Evolutionary conservation across 495 filamentous ascomycete species (phyloP), one percentile per base, ranked within the genome.

Genomic region (Tuber brumale): DNA sequence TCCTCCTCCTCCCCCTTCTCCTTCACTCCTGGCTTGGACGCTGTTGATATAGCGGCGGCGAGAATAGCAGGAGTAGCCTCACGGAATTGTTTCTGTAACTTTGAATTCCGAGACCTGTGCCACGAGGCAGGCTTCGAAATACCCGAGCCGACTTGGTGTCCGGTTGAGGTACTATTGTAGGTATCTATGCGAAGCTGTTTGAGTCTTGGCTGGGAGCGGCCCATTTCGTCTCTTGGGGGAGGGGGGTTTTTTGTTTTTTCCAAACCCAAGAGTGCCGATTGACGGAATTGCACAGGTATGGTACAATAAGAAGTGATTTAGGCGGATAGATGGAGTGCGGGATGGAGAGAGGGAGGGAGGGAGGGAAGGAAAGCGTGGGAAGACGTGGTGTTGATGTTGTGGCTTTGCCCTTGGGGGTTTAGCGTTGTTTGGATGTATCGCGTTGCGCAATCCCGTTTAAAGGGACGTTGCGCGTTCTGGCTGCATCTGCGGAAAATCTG

Each of bases 91-190:
- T 74, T 71, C 43, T 83, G 82, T 31, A 83, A 69, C 70, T 77
- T 83, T 48, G 76, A 71, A 21, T 76, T 70, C 21, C 78, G 78
- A 16, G 66, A 75, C 70, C 70, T 78, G 45, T 77, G 76, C 73
- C 82, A 83, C 45, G 76, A 51, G n/a, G 72, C 70, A 23, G 81
- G 74, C 23, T 82, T 82, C 0, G 78, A 76, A 48, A 82, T 72
- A 3, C 81, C 81, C 19, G 76, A 73, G 7, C 78, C 74, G 19
- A 82, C 81, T 72, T 83, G 81, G 71, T 83, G 81, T 6, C 81
- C 81, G 1, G 81, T 83, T 10, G 81, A 82, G 23, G 81, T 76
- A 45, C 75, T 78, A 45, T 76, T 82, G 70, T 83, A 83, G 42
- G 74, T 70, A 35, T 82, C 81, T 18, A 78, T 69, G 23, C 46